Percentiles rank a stretch among this genome's conserved stretches.
phyloP scores from a whole-genome alignment of 305 asterid genomes.

The Fraxinus latifolia region DNA sequence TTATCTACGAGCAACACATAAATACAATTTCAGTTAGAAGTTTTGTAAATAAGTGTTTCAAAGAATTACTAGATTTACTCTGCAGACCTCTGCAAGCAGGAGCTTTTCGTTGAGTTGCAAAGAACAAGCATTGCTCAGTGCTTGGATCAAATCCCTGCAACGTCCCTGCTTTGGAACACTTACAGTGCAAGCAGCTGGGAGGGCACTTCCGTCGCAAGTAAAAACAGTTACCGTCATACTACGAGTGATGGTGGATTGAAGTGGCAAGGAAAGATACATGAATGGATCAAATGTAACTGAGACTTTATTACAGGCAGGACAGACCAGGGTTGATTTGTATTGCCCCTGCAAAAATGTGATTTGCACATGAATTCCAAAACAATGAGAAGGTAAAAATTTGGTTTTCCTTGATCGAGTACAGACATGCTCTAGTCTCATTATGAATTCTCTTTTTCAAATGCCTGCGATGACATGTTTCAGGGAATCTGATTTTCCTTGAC shows the following conservation, averaged over 20 bases:
- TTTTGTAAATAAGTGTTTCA: not conserved
- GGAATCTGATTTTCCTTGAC: not conserved
- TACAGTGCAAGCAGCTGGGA: constrained; percentile 76
- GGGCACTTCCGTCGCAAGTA: constrained; percentile 91
- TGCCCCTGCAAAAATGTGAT: constrained; percentile 69
- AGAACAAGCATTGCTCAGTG: constrained; percentile 75
- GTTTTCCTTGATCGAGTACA: not conserved
- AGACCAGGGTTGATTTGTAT: constrained; percentile 94
- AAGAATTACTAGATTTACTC: constrained; percentile 20
- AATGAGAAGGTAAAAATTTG: not conserved
- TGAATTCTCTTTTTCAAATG: not conserved
- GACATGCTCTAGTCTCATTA: not conserved
- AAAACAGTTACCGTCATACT: constrained; percentile 91
- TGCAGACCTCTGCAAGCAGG: constrained; percentile 88
- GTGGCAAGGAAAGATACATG: constrained; percentile 96
- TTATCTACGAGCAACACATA: constrained; percentile 52
- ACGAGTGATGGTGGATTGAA: constrained; percentile 82
- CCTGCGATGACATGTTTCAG: not conserved
- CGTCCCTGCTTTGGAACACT: constrained; percentile 95
- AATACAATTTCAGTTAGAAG: constrained; percentile 12
- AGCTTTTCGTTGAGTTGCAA: constrained; percentile 82
- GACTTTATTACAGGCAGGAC: constrained; percentile 89
- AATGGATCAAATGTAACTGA: constrained; percentile 96
- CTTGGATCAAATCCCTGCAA: constrained; percentile 87
- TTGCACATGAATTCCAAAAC: not conserved